phyloP scores from a whole-genome alignment of 208 protist genomes.

The Trypanosomatidae sp. region DNA sequence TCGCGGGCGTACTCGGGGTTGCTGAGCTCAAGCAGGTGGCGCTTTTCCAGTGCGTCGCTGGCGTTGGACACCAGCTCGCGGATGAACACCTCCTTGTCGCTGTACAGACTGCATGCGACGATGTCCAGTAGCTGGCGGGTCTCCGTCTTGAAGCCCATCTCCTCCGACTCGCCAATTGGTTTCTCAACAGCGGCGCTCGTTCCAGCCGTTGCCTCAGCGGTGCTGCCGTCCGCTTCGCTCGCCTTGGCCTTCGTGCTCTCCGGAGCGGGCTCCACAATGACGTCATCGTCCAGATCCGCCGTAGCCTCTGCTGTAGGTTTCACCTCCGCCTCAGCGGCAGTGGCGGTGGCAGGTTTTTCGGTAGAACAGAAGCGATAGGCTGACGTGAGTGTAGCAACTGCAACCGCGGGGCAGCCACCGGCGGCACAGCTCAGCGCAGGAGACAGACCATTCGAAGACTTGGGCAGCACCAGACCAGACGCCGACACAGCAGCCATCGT shows the following conservation, averaged over 20 bases:
- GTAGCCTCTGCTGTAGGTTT: conserved; percentile 17
- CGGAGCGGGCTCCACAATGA: conserved; percentile 78
- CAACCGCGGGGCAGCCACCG: neutral
- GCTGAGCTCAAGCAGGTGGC: conserved; percentile 83
- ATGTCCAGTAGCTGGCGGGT: conserved; percentile 98
- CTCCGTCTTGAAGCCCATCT: conserved; percentile 97
- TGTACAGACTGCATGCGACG: conserved; percentile 97
- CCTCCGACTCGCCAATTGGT: conserved; percentile 74
- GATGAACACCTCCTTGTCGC: conserved; percentile 98
- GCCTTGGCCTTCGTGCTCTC: conserved; percentile 18
- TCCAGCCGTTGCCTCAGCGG: conserved; percentile 11
- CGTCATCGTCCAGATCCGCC: conserved; percentile 80
- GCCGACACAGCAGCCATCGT: conserved; percentile 13
- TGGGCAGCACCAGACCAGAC: neutral
- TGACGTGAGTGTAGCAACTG: conserved; percentile 6
- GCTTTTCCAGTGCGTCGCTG: conserved; percentile 98
- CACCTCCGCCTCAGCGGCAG: neutral
- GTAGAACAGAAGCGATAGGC: conserved; percentile 27
- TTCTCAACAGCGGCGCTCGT: conserved; percentile 46
- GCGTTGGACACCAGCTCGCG: conserved; percentile 98
- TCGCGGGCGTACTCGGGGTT: conserved; percentile 85
- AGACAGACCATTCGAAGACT: neutral
- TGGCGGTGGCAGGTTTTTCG: conserved; percentile 9
- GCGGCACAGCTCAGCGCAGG: neutral
- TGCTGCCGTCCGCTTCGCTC: conserved; percentile 18